Base-by-base conservation (phyloP, 208 protist genomes). In the Acanthamoeba castellanii region DNA sequence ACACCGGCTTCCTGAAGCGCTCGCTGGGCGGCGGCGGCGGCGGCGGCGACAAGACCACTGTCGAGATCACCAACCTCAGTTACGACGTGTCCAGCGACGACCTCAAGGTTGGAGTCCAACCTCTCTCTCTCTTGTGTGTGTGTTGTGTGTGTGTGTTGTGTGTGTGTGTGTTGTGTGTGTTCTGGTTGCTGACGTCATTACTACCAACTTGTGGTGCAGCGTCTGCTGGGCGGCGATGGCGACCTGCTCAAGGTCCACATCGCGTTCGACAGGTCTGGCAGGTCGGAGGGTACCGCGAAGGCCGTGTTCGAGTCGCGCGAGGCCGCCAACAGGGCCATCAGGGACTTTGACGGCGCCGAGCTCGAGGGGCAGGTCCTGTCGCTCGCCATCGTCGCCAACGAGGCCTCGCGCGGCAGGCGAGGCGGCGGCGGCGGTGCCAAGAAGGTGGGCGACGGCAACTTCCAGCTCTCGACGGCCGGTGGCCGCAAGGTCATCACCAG, bases 401-500 rank as follows among this genome's bases (percentile, higher is more conserved):
- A 32, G 9, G n/a, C 50, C 20, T 13, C 81, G 45, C 81, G 81
- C 45, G 27, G 27, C 25, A 85, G 27, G 76, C 7, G 76, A 6
- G 76, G 76, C 47, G 76, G 76, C 76, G 76, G 76, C 8, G 50
- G 78, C 37, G n/a, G 34, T n/a, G 52, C 50, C 34, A 82, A 50
- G 72, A 42, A 1, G 72, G 22, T 82, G 6, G 81, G 45, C 20
- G 50, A 45, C n/a, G 81, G 81, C 45, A 64, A 13, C 81, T 88
- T 88, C 81, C 81, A 88, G 81, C 14, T 88, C 30, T 55, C 81
- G 20, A 64, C 50, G 9, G 8, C 30, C 27, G 81, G 81, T 22
- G 81, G 81, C 8, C 81, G 81, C 81, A 88, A 88, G 81, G 81
- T 88, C 81, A 88, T 88, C 81, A 88, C 50, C 81, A 88, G 50